A percentile compares a stretch with the other conserved stretches of the same genome.
These are phyloP conservation scores for Lactarius evosmus DNA, from an alignment of 768 basidiomycete species.

Conservation along the genomic window DNA sequence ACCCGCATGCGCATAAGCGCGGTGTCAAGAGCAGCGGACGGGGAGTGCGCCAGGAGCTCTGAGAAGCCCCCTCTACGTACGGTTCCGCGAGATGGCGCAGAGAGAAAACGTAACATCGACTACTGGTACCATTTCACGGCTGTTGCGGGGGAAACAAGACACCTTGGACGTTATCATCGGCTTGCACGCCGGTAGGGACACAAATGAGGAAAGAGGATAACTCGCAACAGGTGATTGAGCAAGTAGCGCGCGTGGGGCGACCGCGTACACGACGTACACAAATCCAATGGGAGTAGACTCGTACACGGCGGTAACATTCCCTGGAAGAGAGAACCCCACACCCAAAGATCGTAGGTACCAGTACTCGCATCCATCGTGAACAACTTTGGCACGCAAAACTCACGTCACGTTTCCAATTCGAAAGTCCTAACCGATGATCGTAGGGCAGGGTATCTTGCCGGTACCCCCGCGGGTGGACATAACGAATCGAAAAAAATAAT, in stretches of 20 bases:
- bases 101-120: constrained; percentile 1
- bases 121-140: not conserved
- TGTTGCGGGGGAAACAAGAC: not conserved
- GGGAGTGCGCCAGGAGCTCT: not conserved
- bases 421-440: constrained; percentile 1
- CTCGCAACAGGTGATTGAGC: not conserved
- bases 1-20: not conserved
- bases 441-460: constrained; percentile 3
- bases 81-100: not conserved
- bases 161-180: not conserved
- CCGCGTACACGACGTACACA: not conserved
- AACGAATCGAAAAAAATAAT: not conserved
- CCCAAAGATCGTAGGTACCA: not conserved
- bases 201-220: not conserved
- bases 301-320: not conserved
- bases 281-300: not conserved
- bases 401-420: constrained; percentile 2
- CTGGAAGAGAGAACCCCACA: not conserved
- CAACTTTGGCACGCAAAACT: not conserved
- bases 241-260: too few relatives aligned
- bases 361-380: not conserved
- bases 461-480: not conserved
- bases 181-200: not conserved
- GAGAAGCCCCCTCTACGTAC: not conserved
- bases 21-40: not conserved